Evolutionary conservation across 2,329 filamentous ascomycete species (phyloP).

Genomic region (Kalmusia sp.): DNA sequence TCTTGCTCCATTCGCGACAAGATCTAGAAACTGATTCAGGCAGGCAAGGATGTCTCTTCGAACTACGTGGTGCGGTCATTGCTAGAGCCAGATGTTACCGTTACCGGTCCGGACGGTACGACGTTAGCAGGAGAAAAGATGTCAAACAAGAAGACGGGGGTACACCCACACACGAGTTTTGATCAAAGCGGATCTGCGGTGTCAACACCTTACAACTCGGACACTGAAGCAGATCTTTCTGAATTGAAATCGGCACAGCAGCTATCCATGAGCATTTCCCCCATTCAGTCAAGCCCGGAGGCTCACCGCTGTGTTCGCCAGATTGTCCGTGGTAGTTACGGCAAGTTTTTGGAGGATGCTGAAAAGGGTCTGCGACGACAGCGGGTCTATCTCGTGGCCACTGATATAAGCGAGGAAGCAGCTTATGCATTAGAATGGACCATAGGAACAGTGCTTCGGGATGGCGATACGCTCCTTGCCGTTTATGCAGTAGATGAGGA

Average conservation of each 20-base stretch:
- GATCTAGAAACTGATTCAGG: slow-evolving; percentile 15
- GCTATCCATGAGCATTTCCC: slow-evolving; percentile 79
- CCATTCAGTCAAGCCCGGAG: slow-evolving; percentile 76
- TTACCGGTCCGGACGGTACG: slow-evolving; percentile 69
- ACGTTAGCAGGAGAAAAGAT: slow-evolving; percentile 65
- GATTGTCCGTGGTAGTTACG: slow-evolving; percentile 87
- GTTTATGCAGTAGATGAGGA: slow-evolving; percentile 96
- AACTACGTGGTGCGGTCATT: slow-evolving; percentile 69
- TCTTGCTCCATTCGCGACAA: background rate
- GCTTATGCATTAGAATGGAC: slow-evolving; percentile 97
- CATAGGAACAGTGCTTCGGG: slow-evolving; percentile 89
- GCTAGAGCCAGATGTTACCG: slow-evolving; percentile 70
- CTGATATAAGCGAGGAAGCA: slow-evolving; percentile 91
- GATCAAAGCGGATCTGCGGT: slow-evolving; percentile 69
- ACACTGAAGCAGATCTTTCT: slow-evolving; percentile 82
- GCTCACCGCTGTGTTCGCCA: slow-evolving; percentile 85
- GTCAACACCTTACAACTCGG: slow-evolving; percentile 75
- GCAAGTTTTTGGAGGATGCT: slow-evolving; percentile 75
- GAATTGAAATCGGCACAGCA: slow-evolving; percentile 90
- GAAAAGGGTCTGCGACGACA: slow-evolving; percentile 80
- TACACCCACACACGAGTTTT: slow-evolving; percentile 86
- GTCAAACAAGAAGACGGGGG: slow-evolving; percentile 59
- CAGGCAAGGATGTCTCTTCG: slow-evolving; percentile 58
- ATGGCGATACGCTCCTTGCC: slow-evolving; percentile 91
- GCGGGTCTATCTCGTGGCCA: slow-evolving; percentile 93